Evolutionary conservation across 179 eudicot species (phyloP), one percentile per base, ranked within the genome.

Genomic region (Amaranthus tricolor): DNA sequence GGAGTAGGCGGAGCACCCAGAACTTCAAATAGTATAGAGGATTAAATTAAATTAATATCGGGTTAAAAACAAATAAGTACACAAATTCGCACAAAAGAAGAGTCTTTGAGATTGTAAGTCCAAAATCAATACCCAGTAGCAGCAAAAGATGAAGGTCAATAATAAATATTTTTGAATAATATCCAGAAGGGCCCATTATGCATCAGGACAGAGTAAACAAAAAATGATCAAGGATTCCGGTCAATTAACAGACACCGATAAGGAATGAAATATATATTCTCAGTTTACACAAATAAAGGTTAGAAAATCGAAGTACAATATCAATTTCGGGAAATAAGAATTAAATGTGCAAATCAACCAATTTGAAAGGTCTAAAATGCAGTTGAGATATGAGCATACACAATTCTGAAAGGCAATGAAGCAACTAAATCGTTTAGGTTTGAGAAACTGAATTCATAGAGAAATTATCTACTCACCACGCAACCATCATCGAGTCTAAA

Each of bases 401-500:
- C 72, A 45, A 6, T 43, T 47, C 19, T 24, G 44, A 59, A 71
- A 17, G 45, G 44, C 3, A 45, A 44, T 44, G n/a, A 16, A 59
- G 44, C 56, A 57, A 72, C 31, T 15, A 15, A 17, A 51, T 20
- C 15, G 31, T n/a, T 15, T 10, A 56, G 47, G 15, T n/a, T 0
- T 58, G 52, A 48, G 43, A 48, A 3, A 44, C 20, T 19, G 16
- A 11, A 44, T 53, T 13, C 8, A 3, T 15, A 7, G 52, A 56
- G 55, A 49, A 54, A 19, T 55, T 16, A 75, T 21, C 14, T 45
- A 66, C 96, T 82, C 80, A 96, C 99, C 92, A 96, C 99, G 85
- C 93, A 91, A 74, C 98, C 98, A 77, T 96, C 99, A 82, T 96
- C 99, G 83, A 96, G 80, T 86, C 99, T 88, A 71, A 96, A 96